Percentiles rank a stretch among this genome's conserved stretches.
Conservation (phyloP, 176 grass and related monocot genomes). For the Hordeum vulgare region DNA sequence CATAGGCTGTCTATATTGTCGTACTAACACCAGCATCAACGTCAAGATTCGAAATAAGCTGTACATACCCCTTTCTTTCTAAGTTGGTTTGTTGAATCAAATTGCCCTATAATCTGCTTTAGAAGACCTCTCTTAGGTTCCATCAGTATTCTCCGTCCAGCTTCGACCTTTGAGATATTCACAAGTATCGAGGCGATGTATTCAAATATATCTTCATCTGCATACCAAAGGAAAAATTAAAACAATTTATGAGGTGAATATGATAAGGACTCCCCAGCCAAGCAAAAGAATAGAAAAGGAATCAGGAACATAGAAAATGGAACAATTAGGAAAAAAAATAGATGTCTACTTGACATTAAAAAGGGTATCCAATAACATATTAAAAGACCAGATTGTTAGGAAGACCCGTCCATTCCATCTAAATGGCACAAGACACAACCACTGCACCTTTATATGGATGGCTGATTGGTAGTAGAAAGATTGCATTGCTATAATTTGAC, state of each 20-base stretch:
- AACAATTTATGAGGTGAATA: background rate
- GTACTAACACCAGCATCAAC: background rate
- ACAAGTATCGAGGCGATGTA: constrained; percentile 81
- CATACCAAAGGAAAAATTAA: background rate
- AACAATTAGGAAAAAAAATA: background rate
- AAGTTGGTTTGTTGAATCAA: constrained; percentile 90
- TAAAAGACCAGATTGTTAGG: background rate
- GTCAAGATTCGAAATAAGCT: background rate
- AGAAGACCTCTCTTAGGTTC: constrained; percentile 79
- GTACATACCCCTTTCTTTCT: constrained; percentile 82
- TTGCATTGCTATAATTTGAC: background rate
- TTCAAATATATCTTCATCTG: constrained; percentile 79
- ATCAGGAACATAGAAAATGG: background rate
- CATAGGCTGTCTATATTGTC: background rate
- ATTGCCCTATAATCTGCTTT: constrained; percentile 79
- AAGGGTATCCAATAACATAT: background rate
- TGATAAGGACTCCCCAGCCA: background rate
- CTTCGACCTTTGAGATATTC: constrained; percentile 91
- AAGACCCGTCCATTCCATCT: background rate
- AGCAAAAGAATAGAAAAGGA: background rate
- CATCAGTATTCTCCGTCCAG: constrained; percentile 82
- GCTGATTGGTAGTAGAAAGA: background rate
- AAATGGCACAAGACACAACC: background rate
- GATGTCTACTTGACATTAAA: background rate
- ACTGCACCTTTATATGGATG: background rate